Evolutionary conservation across 2,329 filamentous ascomycete species (phyloP), one percentile per base, ranked within the genome.

Genomic region (Mycocentrospora acerina): DNA sequence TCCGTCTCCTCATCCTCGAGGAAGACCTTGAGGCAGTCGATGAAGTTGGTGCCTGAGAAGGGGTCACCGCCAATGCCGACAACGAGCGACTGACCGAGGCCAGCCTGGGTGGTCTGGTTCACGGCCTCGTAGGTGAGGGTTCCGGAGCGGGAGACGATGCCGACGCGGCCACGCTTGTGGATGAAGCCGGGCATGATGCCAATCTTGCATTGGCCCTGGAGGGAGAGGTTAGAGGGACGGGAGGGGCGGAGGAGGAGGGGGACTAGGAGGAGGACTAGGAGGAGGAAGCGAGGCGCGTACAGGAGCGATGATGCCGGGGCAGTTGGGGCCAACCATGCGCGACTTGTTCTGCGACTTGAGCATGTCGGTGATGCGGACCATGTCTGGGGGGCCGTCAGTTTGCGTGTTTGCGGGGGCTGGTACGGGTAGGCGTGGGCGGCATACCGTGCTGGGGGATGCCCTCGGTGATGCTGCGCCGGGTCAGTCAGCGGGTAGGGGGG

Each of bases 131-230:
- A 98, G 67, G 93, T 98, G 52, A 98, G 84, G 58, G 93, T 98
- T 66, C 93, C 93, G 66, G 93, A 97, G 63, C 93, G 88, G 61
- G 90, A 96, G 73, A 98, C 93, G 71, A 98, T 97, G 67, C 93
- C 93, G 68, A 98, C 90, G 71, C 93, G 90, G 62, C 93, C 93
- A 73, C 90, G 89, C 83, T 97, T 97, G 84, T 98, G 93, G 77
- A 98, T 97, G 81, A 97, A 96, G 64, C 93, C 93, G 53, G 93
- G 89, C 93, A 98, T 97, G 77, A 98, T 98, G 69, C 93, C 93
- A 67, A 98, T 97, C 80, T 98, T 98, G 83, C 93, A 98, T 82
- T 95, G 91, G 62, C 91, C 93, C 75, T 83, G 15, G 3, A 37
- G n/a, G 22, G 24, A 22, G n/a, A 10, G 14, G 29, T 62, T 45